A percentile compares a stretch with the other conserved stretches of the same genome.
phyloP scores from a whole-genome alignment of 805 yeast species.

The Cyberlindnera mississippiensis region DNA sequence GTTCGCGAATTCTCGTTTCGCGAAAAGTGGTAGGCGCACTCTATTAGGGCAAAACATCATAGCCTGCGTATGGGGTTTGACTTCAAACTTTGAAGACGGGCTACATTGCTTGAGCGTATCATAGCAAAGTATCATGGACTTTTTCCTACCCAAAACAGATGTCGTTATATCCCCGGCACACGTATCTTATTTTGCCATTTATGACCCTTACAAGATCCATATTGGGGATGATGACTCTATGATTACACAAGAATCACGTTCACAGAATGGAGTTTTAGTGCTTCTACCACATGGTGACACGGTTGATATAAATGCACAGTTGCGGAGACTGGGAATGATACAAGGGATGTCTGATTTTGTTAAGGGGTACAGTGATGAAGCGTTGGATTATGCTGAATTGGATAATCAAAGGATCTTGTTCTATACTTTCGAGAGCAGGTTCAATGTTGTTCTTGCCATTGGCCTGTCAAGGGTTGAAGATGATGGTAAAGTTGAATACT shows the following conservation, averaged over 20 bases:
- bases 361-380: conserved; percentile 16
- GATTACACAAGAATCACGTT: conserved; percentile 21
- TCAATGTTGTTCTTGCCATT: conserved; percentile 26
- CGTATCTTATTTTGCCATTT: conserved; percentile 32
- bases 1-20: too few species aligned
- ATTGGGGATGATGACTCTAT: conserved; percentile 28
- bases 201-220: conserved; percentile 34
- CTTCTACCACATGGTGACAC: conserved; percentile 25
- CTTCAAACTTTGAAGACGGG: too few species aligned
- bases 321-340: conserved; percentile 37
- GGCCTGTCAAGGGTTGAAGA: conserved; percentile 18
- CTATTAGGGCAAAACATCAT: too few species aligned
- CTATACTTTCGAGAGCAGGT: conserved; percentile 28
- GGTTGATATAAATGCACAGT: conserved; percentile 28
- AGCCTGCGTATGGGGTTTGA: too few species aligned
- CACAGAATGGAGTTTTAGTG: conserved; percentile 25
- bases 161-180: conserved; percentile 10
- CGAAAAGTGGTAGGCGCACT: too few species aligned
- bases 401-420: conserved; percentile 28
- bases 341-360: conserved; percentile 32
- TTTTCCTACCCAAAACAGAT: conserved; percentile 17
- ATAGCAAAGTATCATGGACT: too few species aligned
- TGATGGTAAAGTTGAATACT: conserved; percentile 11
- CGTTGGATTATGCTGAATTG: conserved; percentile 26
- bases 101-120: too few species aligned